Percentiles rank a stretch among this genome's conserved stretches.
These are phyloP conservation scores for Diversispora eburnea DNA, from an alignment of 192 early-diverging fungal species.

Conservation along the genomic window DNA sequence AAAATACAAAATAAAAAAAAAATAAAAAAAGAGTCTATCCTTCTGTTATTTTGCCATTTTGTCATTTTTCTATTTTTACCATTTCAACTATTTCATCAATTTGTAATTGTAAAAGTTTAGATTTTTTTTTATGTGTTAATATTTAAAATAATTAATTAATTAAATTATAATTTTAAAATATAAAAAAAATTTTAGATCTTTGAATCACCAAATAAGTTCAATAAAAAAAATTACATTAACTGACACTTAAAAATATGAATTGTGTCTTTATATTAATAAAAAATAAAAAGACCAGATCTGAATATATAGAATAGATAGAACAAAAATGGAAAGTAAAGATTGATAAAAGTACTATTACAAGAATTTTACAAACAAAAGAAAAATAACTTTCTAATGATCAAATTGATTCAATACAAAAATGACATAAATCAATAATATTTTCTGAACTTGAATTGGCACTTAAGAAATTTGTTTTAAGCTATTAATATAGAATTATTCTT, in stretches of 20 bases:
- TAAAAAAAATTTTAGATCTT: too few species aligned
- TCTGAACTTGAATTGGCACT: slow-evolving; percentile 3
- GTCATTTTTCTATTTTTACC: too few species aligned
- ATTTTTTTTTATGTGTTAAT: too few species aligned
- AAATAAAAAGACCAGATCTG: neutral
- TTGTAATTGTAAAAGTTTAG: too few species aligned
- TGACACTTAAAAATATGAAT: slow-evolving; percentile 17
- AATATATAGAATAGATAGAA: slow-evolving; percentile 28
- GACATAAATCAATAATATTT: slow-evolving; percentile 11
- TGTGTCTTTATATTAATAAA: slow-evolving; percentile 19
- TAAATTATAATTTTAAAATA: too few species aligned
- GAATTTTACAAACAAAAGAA: slow-evolving; percentile 16
- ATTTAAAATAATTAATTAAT: too few species aligned
- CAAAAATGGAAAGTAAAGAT: slow-evolving; percentile 8
- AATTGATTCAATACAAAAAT: neutral
- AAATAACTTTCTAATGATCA: slow-evolving; percentile 12
- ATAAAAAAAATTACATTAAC: slow-evolving; percentile 25
- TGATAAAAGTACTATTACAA: slow-evolving; percentile 11
- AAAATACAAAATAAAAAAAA: too few species aligned
- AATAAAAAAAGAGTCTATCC: too few species aligned
- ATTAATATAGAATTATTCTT: neutral
- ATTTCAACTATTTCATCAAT: too few species aligned
- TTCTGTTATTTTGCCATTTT: too few species aligned
- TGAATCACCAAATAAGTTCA: slow-evolving; percentile 4
- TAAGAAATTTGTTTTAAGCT: neutral